Evolutionary conservation across 495 filamentous ascomycete genomes (phyloP).

Genomic region (Talaromyces borbonicus): DNA sequence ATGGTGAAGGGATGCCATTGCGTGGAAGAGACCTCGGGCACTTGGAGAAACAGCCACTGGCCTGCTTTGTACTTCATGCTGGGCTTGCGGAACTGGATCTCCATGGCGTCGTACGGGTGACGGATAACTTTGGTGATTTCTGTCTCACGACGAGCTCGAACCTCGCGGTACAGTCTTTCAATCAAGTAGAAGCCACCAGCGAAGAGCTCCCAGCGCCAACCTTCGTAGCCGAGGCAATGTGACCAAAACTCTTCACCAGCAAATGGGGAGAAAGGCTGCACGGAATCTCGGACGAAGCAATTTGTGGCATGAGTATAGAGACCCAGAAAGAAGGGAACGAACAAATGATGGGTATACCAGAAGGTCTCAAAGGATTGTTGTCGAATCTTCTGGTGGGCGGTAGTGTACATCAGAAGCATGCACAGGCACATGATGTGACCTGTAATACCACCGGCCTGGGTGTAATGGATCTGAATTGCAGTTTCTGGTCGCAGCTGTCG

Average conservation of each 20-base stretch:
- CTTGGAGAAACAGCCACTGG: constrained; percentile 94
- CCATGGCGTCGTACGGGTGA: constrained; percentile 96
- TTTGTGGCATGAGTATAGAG: constrained; percentile 94
- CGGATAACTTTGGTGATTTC: constrained; percentile 89
- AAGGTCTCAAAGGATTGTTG: constrained; percentile 98
- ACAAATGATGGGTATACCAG: constrained; percentile 98
- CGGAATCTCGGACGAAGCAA: constrained; percentile 84
- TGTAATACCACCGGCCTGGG: constrained; percentile 80
- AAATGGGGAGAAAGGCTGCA: constrained; percentile 68
- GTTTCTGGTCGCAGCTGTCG: constrained; percentile 68
- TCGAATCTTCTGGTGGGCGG: constrained; percentile 83
- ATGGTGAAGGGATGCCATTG: constrained; percentile 99
- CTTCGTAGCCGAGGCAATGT: constrained; percentile 91
- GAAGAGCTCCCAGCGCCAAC: constrained; percentile 94
- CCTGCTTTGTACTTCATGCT: constrained; percentile 97
- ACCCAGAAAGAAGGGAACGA: constrained; percentile 87
- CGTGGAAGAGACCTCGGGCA: constrained; percentile 72
- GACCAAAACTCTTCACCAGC: constrained; percentile 73
- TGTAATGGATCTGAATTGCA: constrained; percentile 90
- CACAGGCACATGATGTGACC: constrained; percentile 97
- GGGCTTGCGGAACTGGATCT: constrained; percentile 94
- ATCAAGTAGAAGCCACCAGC: constrained; percentile 77
- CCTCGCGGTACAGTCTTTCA: constrained; percentile 88
- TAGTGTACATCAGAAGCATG: constrained; percentile 98
- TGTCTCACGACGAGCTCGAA: constrained; percentile 69